phyloP scores from a whole-genome alignment of 768 basidiomycete species.

The Podaxis pistillaris region DNA sequence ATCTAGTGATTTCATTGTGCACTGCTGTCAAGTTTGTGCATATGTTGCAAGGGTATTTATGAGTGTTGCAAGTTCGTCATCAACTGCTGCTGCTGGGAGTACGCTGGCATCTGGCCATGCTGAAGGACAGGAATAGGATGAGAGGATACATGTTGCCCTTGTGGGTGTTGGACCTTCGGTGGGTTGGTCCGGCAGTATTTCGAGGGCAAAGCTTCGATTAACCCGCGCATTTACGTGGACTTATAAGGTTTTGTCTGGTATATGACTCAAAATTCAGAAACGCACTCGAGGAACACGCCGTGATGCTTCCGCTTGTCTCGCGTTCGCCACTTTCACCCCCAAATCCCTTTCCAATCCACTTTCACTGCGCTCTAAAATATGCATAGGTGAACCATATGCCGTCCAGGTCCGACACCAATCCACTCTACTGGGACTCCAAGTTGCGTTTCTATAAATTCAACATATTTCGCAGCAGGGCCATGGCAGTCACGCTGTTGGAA shows the following conservation, averaged over 20 bases:
- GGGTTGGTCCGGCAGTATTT: slow-evolving; percentile 26
- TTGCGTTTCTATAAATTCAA: slow-evolving; percentile 81
- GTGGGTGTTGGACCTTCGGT: slow-evolving; percentile 97
- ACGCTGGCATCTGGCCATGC: slow-evolving; percentile 77
- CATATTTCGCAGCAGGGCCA: slow-evolving; percentile 46
- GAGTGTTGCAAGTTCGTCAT: slow-evolving; percentile 82
- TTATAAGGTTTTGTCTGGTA: slow-evolving; percentile 85
- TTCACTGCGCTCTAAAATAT: background rate
- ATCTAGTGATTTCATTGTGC: slow-evolving; percentile 92
- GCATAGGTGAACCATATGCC: slow-evolving; percentile 25
- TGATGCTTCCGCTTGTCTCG: no score
- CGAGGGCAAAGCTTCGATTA: no score
- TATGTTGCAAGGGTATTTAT: slow-evolving; percentile 96
- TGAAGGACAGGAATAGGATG: slow-evolving; percentile 84
- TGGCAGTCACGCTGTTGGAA: background rate
- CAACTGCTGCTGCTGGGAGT: slow-evolving; percentile 64
- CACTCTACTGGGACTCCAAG: slow-evolving; percentile 77
- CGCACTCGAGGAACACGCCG: no score
- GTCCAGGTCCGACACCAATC: slow-evolving; percentile 92
- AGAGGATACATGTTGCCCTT: slow-evolving; percentile 88
- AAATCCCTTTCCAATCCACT: background rate
- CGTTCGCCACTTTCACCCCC: no score
- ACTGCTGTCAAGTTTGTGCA: slow-evolving; percentile 98
- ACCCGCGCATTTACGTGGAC: no score
- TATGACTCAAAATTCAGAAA: slow-evolving; percentile 36